Evolutionary conservation across 192 early-diverging fungal species (phyloP), one percentile per base, ranked within the genome.

Genomic region (Umbelopsis ramanniana): DNA sequence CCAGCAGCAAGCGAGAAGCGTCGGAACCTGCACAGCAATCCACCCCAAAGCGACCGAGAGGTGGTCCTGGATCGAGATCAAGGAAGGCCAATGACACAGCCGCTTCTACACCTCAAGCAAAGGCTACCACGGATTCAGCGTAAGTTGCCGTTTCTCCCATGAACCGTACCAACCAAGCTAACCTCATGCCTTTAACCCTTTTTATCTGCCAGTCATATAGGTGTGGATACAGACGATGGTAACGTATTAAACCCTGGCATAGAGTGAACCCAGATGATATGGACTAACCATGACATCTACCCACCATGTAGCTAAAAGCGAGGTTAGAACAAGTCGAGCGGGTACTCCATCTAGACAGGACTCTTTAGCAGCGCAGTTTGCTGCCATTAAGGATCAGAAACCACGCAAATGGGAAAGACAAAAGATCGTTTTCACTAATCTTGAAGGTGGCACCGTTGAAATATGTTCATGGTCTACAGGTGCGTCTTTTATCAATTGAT

Each of bases 161-260:
- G 9, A 8, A 3, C 7, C 29, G 29, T 29, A 2, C 17, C 57
- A 29, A 0, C 15, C 55, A 35, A 26, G 55, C 33, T 19, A 29
- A 57, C 48, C 1, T 21, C 15, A 29, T 50, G 47, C 48, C 11
- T n/a, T 2, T 29, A 29, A 29, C 48, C 48, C 48, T 50, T 8
- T 21, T n/a, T 50, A 29, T 60, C 17, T 8, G 7, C 33, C 26
- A 57, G 33, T 4, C 26, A 37, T 37, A 54, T 43, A 43, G 11
- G 53, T 54, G 53, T 26, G 23, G 57, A 63, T 37, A 63, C 57
- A 63, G 57, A 63, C 15, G 57, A 63, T 63, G 48, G 48, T 50
- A 50, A 17, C 4, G 17, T 50, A 50, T 50, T 5, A 43, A 43
- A 43, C 11, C 11, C 6, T 43, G 6, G 40, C 0, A 43, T 43